These are phyloP conservation scores for Pilaira anomala DNA, from an alignment of 192 early-diverging fungal species.

Conservation along the genomic window DNA sequence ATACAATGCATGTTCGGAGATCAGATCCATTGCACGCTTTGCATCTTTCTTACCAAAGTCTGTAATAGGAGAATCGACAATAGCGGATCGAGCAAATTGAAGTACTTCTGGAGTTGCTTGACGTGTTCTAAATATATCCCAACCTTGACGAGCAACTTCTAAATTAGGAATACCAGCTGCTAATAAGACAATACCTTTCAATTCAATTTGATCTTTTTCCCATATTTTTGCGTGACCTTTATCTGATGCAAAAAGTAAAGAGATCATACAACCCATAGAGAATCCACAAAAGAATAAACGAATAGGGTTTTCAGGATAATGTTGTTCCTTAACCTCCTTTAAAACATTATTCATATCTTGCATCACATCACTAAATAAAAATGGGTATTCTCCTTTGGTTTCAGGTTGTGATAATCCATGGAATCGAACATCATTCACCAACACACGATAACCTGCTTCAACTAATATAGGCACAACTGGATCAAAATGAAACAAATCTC, in stretches of 20 bases:
- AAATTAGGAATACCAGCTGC: neutral
- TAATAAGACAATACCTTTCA: neutral
- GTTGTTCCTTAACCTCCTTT: neutral
- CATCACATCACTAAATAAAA: neutral
- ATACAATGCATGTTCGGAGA: neutral
- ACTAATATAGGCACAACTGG: conserved; percentile 35
- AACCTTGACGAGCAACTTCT: neutral
- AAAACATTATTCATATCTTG: neutral
- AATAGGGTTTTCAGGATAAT: neutral
- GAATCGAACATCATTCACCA: conserved; percentile 39
- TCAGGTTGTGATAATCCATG: conserved; percentile 41
- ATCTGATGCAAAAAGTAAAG: neutral
- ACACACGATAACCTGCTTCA: conserved; percentile 44
- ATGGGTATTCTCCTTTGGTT: neutral
- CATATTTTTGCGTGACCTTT: neutral
- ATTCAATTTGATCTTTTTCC: neutral
- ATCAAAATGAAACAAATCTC: conserved; percentile 21
- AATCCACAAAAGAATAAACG: conserved; percentile 13
- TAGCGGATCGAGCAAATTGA: neutral
- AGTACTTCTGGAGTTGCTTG: neutral
- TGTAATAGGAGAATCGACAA: neutral
- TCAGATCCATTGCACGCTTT: neutral
- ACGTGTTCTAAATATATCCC: neutral
- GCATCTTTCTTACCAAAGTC: neutral
- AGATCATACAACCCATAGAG: conserved; percentile 20